A percentile compares a stretch with the other conserved stretches of the same genome.
Conservation (phyloP, 2,329 filamentous ascomycete species). For the Xylariaceae sp. region DNA sequence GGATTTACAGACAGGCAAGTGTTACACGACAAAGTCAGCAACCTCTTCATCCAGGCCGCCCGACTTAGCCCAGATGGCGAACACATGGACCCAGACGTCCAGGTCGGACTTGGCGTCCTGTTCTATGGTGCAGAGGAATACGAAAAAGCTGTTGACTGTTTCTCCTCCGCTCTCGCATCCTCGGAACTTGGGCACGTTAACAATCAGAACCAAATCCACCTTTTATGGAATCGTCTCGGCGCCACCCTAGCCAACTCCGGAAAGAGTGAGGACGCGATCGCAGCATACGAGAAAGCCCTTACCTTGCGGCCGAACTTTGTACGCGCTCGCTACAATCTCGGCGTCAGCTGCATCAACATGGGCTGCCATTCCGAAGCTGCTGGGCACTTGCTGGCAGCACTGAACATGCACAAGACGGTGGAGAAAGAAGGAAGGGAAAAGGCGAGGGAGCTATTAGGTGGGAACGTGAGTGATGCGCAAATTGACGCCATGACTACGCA, state of each 20-base stretch:
- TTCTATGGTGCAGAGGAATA: conserved; percentile 99
- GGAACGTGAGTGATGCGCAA: conserved; percentile 58
- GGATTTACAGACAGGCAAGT: conserved; percentile 91
- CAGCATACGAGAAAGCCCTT: conserved; percentile 90
- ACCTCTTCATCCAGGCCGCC: conserved; percentile 86
- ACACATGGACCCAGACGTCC: conserved; percentile 97
- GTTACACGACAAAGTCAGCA: conserved; percentile 85
- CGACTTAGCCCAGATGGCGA: conserved; percentile 88
- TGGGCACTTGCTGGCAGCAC: conserved; percentile 82
- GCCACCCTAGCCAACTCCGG: conserved; percentile 95
- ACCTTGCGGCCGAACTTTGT: conserved; percentile 94
- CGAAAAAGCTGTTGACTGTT: conserved; percentile 98
- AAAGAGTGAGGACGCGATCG: conserved; percentile 90
- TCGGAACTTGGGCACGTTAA: conserved; percentile 82
- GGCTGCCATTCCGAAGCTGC: conserved; percentile 92
- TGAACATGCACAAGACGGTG: conserved; percentile 93
- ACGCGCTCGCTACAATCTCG: conserved; percentile 91
- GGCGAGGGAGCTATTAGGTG: conserved; percentile 76
- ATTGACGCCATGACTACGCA: conserved; percentile 86
- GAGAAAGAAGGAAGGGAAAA: conserved; percentile 80
- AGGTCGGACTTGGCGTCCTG: conserved; percentile 91
- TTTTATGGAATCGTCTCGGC: conserved; percentile 95
- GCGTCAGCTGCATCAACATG: conserved; percentile 95
- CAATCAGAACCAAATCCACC: conserved; percentile 79
- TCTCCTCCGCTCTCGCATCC: conserved; percentile 82